These are phyloP conservation scores for Trametes meyenii DNA, from an alignment of 768 basidiomycete species.

Conservation along the genomic window DNA sequence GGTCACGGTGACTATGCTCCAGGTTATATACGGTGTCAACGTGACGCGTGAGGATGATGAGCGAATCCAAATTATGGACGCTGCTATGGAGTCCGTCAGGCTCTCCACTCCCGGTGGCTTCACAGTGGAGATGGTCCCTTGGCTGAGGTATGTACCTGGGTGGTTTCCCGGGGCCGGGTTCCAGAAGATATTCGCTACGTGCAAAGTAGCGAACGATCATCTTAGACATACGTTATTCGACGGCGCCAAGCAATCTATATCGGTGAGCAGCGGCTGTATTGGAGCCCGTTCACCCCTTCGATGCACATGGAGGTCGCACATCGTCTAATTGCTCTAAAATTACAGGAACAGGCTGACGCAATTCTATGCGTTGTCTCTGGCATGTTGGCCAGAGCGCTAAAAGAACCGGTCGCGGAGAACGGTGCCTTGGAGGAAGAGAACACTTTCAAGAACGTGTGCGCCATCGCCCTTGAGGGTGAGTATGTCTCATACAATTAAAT, in stretches of 20 bases:
- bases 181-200: background rate
- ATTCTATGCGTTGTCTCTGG: too few species aligned
- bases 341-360: too few species aligned
- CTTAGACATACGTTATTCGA: slow-evolving; percentile 5
- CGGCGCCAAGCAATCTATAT: background rate
- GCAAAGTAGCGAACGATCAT: background rate
- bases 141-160: slow-evolving; percentile 6
- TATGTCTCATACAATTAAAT: too few species aligned
- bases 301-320: too few species aligned
- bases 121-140: slow-evolving; percentile 6
- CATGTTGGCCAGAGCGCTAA: too few species aligned
- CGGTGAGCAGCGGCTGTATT: too few species aligned
- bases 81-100: background rate
- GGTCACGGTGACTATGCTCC: slow-evolving; percentile 18
- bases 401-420: too few species aligned
- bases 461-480: too few species aligned
- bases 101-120: background rate
- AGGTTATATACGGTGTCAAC: slow-evolving; percentile 34
- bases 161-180: slow-evolving; percentile 18
- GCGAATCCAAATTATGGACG: slow-evolving; percentile 1
- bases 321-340: too few species aligned
- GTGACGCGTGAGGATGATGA: slow-evolving; percentile 31
- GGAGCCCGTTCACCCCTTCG: too few species aligned
- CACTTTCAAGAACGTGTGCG: too few species aligned
- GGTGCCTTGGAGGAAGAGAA: too few species aligned